Conservation (phyloP, 2,329 filamentous ascomycete species). For the Cladosporium sp. region DNA sequence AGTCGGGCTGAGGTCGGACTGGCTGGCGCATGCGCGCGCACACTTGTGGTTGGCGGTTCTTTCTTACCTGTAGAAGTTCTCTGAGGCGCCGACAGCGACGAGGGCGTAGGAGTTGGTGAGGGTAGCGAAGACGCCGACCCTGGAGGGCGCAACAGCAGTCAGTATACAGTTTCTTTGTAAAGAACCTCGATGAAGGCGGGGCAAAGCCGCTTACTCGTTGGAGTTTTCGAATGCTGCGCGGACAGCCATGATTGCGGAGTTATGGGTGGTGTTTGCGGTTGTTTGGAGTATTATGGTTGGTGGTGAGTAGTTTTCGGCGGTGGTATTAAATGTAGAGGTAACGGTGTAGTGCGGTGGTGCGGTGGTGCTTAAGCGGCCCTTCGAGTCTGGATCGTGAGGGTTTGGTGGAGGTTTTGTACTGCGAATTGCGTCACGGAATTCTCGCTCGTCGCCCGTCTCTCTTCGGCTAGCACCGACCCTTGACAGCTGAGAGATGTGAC, state of each 20-base stretch:
- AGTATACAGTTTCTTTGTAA: constrained; percentile 24
- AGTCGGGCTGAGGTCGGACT: neutral
- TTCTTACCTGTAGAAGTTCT: constrained; percentile 80
- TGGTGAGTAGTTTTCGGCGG: neutral
- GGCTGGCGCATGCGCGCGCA: constrained; percentile 13
- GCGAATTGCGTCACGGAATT: constrained; percentile 19
- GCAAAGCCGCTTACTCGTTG: constrained; percentile 68
- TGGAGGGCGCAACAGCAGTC: constrained; percentile 42
- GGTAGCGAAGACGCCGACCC: constrained; percentile 93
- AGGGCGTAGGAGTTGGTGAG: constrained; percentile 97
- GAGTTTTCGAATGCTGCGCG: constrained; percentile 79
- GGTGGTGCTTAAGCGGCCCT: constrained; percentile 8
- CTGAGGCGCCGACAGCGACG: constrained; percentile 89
- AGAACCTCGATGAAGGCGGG: constrained; percentile 24
- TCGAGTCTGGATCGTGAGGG: constrained; percentile 11
- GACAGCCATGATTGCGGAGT: constrained; percentile 51
- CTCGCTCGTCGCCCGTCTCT: constrained; percentile 3
- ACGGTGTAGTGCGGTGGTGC: neutral
- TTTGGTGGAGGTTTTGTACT: constrained; percentile 18
- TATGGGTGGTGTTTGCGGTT: constrained; percentile 16
- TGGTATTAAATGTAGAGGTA: neutral
- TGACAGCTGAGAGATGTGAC: constrained; percentile 8
- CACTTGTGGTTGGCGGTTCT: constrained; percentile 8
- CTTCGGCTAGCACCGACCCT: constrained; percentile 15
- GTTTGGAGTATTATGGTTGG: neutral